Evolutionary conservation across 1,139 yeast species (phyloP).

Genomic region (Groenewaldozyma auringiensis): DNA sequence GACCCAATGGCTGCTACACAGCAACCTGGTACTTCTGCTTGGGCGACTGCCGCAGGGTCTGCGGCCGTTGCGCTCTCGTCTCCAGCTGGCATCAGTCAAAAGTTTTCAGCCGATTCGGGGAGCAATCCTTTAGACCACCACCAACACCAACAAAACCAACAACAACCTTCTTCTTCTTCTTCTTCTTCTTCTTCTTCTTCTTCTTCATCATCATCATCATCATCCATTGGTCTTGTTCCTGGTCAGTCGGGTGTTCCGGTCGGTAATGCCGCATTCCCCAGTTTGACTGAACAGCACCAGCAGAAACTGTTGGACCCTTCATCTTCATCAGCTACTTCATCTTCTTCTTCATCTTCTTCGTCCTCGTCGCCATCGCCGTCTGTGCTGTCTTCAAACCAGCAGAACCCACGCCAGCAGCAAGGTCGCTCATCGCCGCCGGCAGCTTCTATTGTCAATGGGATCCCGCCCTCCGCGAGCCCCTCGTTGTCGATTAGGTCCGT

Average conservation of each 20-base stretch:
- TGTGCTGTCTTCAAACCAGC: not conserved
- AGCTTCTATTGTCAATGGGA: not conserved
- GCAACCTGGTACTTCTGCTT: not conserved
- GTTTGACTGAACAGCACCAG: not conserved
- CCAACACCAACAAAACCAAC: not conserved
- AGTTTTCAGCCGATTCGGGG: not conserved
- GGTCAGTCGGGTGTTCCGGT: too few relatives aligned
- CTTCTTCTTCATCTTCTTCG: not conserved
- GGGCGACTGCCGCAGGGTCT: not conserved
- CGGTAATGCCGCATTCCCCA: not conserved
- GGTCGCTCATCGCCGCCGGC: not conserved
- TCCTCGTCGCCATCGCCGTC: conserved; percentile 1
- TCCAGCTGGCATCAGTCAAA: not conserved
- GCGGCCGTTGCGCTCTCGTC: not conserved
- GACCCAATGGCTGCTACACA: not conserved
- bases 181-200: not conserved
- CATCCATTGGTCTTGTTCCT: not conserved
- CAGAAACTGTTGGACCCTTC: not conserved
- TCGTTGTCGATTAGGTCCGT: not conserved
- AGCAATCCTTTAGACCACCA: not conserved
- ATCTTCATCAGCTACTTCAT: not conserved
- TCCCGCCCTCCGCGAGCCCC: not conserved
- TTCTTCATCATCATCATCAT: not conserved
- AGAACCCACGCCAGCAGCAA: not conserved
- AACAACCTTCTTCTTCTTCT: not conserved